Percentiles rank a stretch among this genome's conserved stretches.
phyloP scores from a whole-genome alignment of 1,284 basidiomycete species.

The Irpex rosettiformis region DNA sequence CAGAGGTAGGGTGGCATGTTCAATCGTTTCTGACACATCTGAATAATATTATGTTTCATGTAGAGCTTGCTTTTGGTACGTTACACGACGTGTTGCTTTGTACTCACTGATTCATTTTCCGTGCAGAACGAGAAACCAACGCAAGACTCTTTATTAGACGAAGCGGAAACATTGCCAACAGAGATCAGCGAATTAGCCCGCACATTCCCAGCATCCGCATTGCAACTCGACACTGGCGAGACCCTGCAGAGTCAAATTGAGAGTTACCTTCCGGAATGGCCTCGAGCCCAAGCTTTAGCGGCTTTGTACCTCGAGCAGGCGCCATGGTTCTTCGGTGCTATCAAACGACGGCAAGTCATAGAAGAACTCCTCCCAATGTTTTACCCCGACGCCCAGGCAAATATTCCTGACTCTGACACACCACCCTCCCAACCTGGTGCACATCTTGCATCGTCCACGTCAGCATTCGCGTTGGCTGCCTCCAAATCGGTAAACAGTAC shows the following conservation, averaged over 20 bases:
- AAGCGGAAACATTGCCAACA: constrained; percentile 19
- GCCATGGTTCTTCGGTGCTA: constrained; percentile 73
- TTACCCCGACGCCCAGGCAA: constrained; percentile 44
- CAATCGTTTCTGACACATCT: not conserved
- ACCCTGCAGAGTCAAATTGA: constrained; percentile 41
- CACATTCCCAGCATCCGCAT: constrained; percentile 31
- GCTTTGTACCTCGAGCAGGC: constrained; percentile 68
- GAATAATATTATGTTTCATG: not conserved
- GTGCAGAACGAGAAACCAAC: constrained; percentile 19
- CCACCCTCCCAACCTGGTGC: constrained; percentile 7
- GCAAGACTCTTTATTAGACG: constrained; percentile 3
- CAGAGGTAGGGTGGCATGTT: constrained; percentile 33
- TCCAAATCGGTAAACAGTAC: constrained; percentile 16
- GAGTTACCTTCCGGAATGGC: constrained; percentile 53
- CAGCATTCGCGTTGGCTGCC: constrained; percentile 9
- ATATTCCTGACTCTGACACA: not conserved
- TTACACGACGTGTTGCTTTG: not conserved
- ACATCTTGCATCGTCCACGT: not conserved
- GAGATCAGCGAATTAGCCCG: constrained; percentile 38
- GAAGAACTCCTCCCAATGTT: constrained; percentile 65
- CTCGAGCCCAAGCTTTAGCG: constrained; percentile 50
- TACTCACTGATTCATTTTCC: not conserved
- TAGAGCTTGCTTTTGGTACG: constrained; percentile 31
- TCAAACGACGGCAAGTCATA: constrained; percentile 54
- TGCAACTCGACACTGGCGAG: constrained; percentile 6